These are phyloP conservation scores for Henckelia pumila DNA, from an alignment of 257 asterid genomes.

Conservation along the genomic window DNA sequence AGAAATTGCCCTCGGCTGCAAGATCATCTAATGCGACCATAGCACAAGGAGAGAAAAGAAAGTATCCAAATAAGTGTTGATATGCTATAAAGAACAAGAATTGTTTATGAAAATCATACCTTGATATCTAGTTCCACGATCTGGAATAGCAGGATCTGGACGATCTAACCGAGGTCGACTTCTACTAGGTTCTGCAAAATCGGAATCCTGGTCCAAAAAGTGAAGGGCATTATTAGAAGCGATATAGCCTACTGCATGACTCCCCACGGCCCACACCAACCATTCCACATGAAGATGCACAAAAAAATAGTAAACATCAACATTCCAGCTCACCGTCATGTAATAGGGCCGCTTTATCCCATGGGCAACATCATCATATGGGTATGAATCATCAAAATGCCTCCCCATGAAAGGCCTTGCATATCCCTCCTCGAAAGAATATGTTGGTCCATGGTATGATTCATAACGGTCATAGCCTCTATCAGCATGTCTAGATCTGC, in stretches of 20 bases:
- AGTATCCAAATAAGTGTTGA: constrained; percentile 8
- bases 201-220: constrained; percentile 43
- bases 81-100: background rate
- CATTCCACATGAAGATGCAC: background rate
- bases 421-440: constrained; percentile 41
- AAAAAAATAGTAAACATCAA: constrained; percentile 5
- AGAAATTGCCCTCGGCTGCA: constrained; percentile 37
- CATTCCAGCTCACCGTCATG: constrained; percentile 41
- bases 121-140: constrained; percentile 35
- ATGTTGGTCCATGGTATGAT: constrained; percentile 41
- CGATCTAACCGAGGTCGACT: constrained; percentile 48
- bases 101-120: constrained; percentile 28
- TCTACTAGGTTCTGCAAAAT: constrained; percentile 45
- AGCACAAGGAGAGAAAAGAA: constrained; percentile 7
- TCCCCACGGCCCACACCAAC: constrained; percentile 3
- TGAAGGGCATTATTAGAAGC: background rate
- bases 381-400: constrained; percentile 39
- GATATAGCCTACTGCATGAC: background rate
- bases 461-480: constrained; percentile 38
- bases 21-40: constrained; percentile 29
- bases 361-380: constrained; percentile 40
- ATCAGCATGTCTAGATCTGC: constrained; percentile 39
- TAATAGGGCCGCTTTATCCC: constrained; percentile 52
- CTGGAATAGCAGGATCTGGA: constrained; percentile 38
- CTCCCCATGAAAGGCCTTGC: constrained; percentile 42